These are phyloP conservation scores for Monilinia polystroma DNA, from an alignment of 2,329 filamentous ascomycete species.

Conservation along the genomic window DNA sequence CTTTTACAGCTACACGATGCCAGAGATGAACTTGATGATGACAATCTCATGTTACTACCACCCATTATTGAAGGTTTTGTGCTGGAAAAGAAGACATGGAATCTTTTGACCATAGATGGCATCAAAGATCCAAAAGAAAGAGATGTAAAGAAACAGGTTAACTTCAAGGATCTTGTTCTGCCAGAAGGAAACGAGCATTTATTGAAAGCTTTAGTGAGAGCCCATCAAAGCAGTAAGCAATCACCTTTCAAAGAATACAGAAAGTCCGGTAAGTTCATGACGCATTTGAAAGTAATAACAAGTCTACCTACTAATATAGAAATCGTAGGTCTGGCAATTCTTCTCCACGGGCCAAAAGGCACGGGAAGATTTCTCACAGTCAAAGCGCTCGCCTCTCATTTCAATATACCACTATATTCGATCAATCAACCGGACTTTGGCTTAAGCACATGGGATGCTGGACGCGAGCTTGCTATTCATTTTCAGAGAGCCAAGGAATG, in stretches of 20 bases:
- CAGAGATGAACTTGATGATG: neutral
- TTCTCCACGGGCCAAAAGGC: conserved; percentile 3
- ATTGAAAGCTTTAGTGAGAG: conserved; percentile 11
- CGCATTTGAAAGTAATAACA: too few relatives aligned
- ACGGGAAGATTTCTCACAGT: neutral
- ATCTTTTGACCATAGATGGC: neutral
- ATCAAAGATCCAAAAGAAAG: neutral
- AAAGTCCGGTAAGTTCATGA: neutral
- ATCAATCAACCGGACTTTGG: neutral
- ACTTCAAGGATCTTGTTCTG: neutral
- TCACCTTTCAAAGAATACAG: rapidly evolving
- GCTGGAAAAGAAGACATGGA: neutral
- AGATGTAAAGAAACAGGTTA: neutral
- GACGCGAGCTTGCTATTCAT: neutral
- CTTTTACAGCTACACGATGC: neutral
- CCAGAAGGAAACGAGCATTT: conserved; percentile 5
- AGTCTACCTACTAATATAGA: neutral
- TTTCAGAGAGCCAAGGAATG: conserved; percentile 8
- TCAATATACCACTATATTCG: conserved; percentile 5
- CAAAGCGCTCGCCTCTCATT: conserved; percentile 1
- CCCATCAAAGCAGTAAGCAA: neutral
- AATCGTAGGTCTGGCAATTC: conserved; percentile 1
- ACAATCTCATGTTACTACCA: conserved; percentile 5
- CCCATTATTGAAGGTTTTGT: neutral
- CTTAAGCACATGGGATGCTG: neutral